Percentiles rank a stretch among this genome's conserved stretches.
Conservation (phyloP, 176 grass and related monocot species). For the Hyparrhenia diplandra region DNA sequence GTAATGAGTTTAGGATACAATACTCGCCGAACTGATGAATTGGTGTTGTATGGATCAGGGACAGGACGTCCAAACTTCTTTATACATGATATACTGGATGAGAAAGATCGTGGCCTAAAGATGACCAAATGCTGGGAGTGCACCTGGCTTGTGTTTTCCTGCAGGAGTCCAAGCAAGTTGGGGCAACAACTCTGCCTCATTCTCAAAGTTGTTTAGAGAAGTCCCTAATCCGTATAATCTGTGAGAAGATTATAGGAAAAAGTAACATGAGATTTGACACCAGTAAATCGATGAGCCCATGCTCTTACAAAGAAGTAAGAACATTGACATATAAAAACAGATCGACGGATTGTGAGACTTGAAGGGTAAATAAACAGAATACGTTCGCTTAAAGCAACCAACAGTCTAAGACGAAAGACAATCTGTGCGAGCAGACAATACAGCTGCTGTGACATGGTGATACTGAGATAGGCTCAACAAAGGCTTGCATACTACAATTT, state of each 20-base stretch:
- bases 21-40: slow-evolving; percentile 32
- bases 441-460: not conserved
- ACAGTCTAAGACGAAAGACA: not conserved
- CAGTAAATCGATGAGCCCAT: not conserved
- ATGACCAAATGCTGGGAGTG: slow-evolving; percentile 45
- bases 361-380: not conserved
- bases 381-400: not conserved
- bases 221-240: slow-evolving; percentile 49
- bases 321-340: not conserved
- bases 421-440: not conserved
- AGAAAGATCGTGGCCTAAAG: slow-evolving; percentile 22
- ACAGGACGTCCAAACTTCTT: slow-evolving; percentile 30
- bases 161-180: slow-evolving; percentile 37
- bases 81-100: slow-evolving; percentile 54
- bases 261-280: not conserved
- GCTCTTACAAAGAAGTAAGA: slow-evolving; percentile 8
- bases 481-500: not conserved
- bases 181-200: slow-evolving; percentile 39
- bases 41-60: slow-evolving; percentile 15
- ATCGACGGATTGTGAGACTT: not conserved
- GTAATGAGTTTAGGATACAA: slow-evolving; percentile 55
- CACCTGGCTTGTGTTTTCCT: slow-evolving; percentile 19
- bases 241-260: slow-evolving; percentile 16
- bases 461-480: not conserved
- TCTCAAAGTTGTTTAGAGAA: not conserved